These are phyloP conservation scores for Globisporangium paddicum DNA, from an alignment of 352 stramenopile genomes.

Conservation along the genomic window DNA sequence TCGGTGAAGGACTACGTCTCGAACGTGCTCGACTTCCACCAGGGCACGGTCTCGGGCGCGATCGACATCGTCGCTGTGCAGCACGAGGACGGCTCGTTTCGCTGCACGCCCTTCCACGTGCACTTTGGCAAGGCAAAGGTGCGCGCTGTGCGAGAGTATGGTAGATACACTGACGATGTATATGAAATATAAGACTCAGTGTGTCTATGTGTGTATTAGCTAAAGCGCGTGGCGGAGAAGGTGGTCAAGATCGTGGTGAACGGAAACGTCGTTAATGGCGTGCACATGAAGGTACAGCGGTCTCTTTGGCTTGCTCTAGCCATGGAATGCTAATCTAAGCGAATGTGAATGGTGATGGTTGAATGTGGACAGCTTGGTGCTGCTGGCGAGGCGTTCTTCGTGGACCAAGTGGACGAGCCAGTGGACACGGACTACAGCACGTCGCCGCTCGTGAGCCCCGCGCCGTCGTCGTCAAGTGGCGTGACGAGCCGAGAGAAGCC, in stretches of 20 bases:
- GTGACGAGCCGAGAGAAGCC: neutral
- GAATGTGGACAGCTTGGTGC: conserved; percentile 35
- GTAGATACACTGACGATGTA: neutral
- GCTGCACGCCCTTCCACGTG: conserved; percentile 79
- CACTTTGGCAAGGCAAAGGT: conserved; percentile 67
- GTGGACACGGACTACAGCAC: conserved; percentile 64
- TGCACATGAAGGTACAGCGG: conserved; percentile 59
- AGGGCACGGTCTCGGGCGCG: conserved; percentile 56
- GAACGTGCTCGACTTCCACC: conserved; percentile 69
- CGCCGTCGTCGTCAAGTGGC: conserved; percentile 1
- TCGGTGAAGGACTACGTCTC: conserved; percentile 86
- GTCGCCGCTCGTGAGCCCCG: conserved; percentile 52
- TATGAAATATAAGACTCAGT: too few relatives aligned
- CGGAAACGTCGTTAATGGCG: conserved; percentile 35
- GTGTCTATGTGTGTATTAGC: conserved; percentile 11
- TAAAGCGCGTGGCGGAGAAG: conserved; percentile 32
- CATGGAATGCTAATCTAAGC: neutral
- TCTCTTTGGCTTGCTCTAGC: too few relatives aligned
- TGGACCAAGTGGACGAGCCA: conserved; percentile 49
- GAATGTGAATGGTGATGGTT: too few relatives aligned
- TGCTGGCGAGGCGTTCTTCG: conserved; percentile 74
- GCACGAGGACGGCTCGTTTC: conserved; percentile 52
- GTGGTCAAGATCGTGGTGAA: conserved; percentile 62
- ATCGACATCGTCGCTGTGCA: conserved; percentile 84
- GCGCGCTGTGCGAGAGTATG: neutral